Base-by-base conservation (phyloP, 164 flowering plant genomes). In the Stephania yunnanensis region DNA sequence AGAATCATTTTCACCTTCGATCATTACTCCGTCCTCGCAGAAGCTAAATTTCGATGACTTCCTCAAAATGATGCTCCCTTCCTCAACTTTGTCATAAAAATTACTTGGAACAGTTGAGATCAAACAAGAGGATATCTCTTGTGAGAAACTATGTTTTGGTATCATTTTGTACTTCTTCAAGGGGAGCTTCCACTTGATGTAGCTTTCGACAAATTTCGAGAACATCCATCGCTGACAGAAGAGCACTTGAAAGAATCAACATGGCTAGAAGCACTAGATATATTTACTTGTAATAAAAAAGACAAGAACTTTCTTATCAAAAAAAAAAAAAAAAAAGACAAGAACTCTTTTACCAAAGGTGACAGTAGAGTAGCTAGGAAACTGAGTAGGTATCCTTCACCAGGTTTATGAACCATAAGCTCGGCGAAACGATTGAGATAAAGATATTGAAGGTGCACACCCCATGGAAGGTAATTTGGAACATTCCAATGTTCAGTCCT, bases 341-440 rank as follows among this genome's bases (percentile, higher is more conserved):
- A 36, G 42, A 36, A 36, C 42, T 36, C 42, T 58, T 58, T 5
- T 58, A 58, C 65, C 65, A 58, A 58, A 48, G 95, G 92, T 9
- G 88, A 76, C 46, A 91, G 86, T 1, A 87, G 11, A 15, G 91
- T 79, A 12, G 93, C 89, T n/a, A 87, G n/a, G 70, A 87, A 77
- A 63, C 81, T 72, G 1, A 83, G 75, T 0, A 90, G 63, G 13
- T 80, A 19, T 8, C 91, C 87, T 84, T 89, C 92, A 19, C 86
- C 88, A 10, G 96, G 96, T 73, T 91, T 91, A 71, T 87, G 91
- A 76, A 84, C 63, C 73, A 84, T 20, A 12, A 90, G 85, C 86
- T 91, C 93, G 0, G 96, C 73, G 79, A 91, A 89, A 31, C 92
- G 87, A 75, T 77, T 88, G 0, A 79, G 46, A 72, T 84, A 91